Base-by-base conservation (phyloP, 169 alveolate genomes). In the Gregarina niphandrodes region DNA sequence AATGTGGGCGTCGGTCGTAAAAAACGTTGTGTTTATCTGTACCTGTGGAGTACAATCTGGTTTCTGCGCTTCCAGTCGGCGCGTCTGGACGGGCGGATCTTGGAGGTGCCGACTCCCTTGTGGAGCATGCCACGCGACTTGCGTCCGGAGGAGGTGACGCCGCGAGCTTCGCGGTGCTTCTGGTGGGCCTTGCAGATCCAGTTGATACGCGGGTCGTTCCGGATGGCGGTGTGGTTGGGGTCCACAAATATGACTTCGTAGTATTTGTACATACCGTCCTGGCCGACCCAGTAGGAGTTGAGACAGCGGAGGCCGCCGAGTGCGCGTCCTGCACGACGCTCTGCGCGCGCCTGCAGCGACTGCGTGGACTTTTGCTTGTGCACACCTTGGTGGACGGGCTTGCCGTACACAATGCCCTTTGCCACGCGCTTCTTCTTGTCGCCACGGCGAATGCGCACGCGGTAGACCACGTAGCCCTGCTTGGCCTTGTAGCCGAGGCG, bases 251-350 rank as follows among this genome's bases (percentile, higher is more conserved):
- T 82, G 57, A 87, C 95, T 67, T 93, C 99, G 65, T 51, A 53
- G 82, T 77, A 93, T 79, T 93, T 93, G 83, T 80, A 81, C 36
- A 80, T 76, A 44, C 95, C 95, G 60, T 93, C 99, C 73, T 93
- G 93, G 15, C 94, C 95, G 37, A 87, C 97, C 97, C 96, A 93
- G 82, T 93, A 93, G 53, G 95, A 80, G 84, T 93, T 93, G 61
- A 93, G 75, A 40, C 86, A 95, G 49, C 99, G 85, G 47, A 85
- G 77, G 40, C 76, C 77, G 32, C 95, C 89, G 11, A 80, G 57
- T 45, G 79, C 71, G 55, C 84, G 82, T 22, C 99, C 98, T 16
- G 85, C 98, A 52, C 95, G 87, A 56, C 82, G 93, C 67, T 93
- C 99, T 15, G 99, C 99, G 28, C 83, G 68, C 58, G 90, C 70